These are phyloP conservation scores for Lojkania enalia DNA, from an alignment of 2,329 filamentous ascomycete genomes.

Conservation along the genomic window DNA sequence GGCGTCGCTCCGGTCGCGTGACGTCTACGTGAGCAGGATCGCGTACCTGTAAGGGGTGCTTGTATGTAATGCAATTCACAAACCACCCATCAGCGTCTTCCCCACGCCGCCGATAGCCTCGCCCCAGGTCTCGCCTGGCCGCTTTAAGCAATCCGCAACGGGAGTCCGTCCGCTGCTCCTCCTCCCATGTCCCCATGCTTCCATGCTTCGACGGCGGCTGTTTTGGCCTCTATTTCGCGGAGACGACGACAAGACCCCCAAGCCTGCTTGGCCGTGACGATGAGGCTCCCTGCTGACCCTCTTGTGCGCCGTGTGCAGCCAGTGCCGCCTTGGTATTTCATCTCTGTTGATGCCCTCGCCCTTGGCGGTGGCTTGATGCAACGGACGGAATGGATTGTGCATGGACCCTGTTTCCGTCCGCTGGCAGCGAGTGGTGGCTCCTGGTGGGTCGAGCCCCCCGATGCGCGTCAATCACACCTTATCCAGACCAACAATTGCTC, in stretches of 20 bases:
- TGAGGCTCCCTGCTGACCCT: not conserved
- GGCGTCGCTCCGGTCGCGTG: not conserved
- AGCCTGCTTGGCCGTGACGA: conserved; percentile 29
- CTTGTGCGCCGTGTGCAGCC: conserved; percentile 6
- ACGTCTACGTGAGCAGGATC: not conserved
- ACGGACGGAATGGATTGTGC: conserved; percentile 10
- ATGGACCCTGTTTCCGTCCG: not conserved
- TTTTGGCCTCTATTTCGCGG: conserved; percentile 26
- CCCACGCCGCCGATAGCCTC: conserved; percentile 18
- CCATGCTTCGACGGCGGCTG: conserved; percentile 19
- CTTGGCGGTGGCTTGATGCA: conserved; percentile 17
- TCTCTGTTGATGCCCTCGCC: not conserved
- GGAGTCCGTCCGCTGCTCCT: not conserved
- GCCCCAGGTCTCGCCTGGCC: conserved; percentile 16
- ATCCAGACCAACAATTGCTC: conserved; percentile 22
- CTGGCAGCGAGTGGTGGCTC: not conserved
- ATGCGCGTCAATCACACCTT: conserved; percentile 19
- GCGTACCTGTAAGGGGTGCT: too few relatives aligned
- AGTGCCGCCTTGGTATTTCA: conserved; percentile 4
- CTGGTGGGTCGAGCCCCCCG: not conserved
- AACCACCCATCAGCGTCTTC: conserved; percentile 21
- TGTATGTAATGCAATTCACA: conserved; percentile 21
- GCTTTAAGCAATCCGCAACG: conserved; percentile 7
- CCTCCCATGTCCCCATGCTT: not conserved
- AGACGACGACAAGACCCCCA: conserved; percentile 21